These are phyloP conservation scores for Zostera marina DNA, from an alignment of 116 monocot genomes.

Conservation along the genomic window DNA sequence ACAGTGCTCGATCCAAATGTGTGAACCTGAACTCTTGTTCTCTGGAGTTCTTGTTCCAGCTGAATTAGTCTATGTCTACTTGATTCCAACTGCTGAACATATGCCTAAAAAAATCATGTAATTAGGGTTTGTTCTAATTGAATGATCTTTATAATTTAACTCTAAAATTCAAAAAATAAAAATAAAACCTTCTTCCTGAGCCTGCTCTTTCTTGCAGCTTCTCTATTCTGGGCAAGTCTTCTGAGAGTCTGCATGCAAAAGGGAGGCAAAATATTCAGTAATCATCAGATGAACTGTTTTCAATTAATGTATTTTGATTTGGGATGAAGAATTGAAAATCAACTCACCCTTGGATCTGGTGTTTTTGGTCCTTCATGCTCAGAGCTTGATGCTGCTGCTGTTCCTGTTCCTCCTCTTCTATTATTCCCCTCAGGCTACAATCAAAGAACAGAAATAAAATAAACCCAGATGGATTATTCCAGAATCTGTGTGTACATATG, in stretches of 20 bases:
- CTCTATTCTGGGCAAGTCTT: slow-evolving; percentile 90
- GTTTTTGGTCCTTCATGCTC: slow-evolving; percentile 2
- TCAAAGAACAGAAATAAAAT: no score
- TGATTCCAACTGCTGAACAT: slow-evolving; percentile 80
- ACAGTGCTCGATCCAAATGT: no score
- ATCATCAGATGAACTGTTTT: no score
- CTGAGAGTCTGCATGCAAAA: slow-evolving; percentile 39
- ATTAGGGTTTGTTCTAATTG: no score
- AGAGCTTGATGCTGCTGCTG: slow-evolving; percentile 2
- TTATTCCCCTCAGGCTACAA: neutral
- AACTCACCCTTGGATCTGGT: slow-evolving; percentile 2
- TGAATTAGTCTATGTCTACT: slow-evolving; percentile 72
- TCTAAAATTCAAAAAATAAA: no score
- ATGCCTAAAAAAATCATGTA: slow-evolving; percentile 33
- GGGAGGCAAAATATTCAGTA: no score
- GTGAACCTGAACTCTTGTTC: slow-evolving; percentile 68
- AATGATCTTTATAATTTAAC: no score
- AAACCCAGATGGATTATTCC: no score
- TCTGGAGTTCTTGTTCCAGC: slow-evolving; percentile 82
- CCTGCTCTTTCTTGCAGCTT: slow-evolving; percentile 89
- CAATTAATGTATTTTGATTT: no score
- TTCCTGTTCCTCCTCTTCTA: no score
- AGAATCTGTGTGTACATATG: no score
- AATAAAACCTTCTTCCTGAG: slow-evolving; percentile 27
- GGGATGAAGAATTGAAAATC: neutral